Base-by-base conservation (phyloP, 495 filamentous ascomycete species). In the Aspergillus baeticus region DNA sequence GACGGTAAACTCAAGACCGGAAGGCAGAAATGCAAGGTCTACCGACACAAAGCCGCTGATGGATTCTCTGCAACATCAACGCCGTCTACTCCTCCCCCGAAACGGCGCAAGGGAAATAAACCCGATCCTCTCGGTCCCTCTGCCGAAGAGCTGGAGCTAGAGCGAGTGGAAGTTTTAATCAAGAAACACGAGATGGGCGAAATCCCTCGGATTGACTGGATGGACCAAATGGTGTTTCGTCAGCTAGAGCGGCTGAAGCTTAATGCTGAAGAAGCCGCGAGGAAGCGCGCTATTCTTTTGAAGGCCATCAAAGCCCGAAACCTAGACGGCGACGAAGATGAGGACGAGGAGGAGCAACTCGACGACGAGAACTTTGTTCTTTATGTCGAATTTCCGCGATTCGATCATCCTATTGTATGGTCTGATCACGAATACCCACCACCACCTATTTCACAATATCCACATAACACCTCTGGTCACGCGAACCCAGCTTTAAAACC, bases 131-230 rank as follows among this genome's bases (percentile, higher is more conserved):
- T 75, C 21, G 51, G 74, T 67, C 58, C 81, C 80, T 73, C 85
- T 72, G 41, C 60, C 48, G 87, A 91, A 62, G 81, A 82, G 33
- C 77, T 86, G 36, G 92, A 97, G 69, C 72, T 93, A 39, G 89
- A 94, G 56, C 78, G 92, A 14, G 77, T 97, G 38, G 90, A 96
- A 66, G 85, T 84, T 49, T 64, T 97, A 43, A 88, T 99, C 63
- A 99, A 99, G 75, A 95, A 96, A 69, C 95, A 97, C 63, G 94
- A 99, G 67, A 94, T 97, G 86, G 91, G 91, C 20, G 93, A 98
- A 63, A 92, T 99, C 13, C 86, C 89, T 3, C 82, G 89, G 14
- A 87, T 94, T 41, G 91, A 95, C 66, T 98, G 94, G 94, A 81
- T 99, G 47, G 94, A 99, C 66, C 87, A 92, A 59, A 77, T 98